Conservation (phyloP, 176 grass and related monocot genomes). For the Eleusine indica region DNA sequence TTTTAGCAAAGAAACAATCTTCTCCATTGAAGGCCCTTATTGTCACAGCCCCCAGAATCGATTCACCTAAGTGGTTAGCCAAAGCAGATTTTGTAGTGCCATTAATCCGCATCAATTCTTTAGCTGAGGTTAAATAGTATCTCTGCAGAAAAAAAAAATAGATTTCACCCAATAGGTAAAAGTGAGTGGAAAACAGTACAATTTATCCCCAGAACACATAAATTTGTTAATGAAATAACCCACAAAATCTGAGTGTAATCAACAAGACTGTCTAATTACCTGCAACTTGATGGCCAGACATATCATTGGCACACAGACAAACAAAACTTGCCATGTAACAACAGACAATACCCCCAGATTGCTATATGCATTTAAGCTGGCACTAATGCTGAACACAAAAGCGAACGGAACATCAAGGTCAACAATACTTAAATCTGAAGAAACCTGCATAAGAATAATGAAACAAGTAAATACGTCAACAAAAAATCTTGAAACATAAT, state of each 20-base stretch:
- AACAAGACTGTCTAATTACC: slow-evolving; percentile 38
- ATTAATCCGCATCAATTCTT: slow-evolving; percentile 96
- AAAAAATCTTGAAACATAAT: background rate
- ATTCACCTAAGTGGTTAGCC: slow-evolving; percentile 88
- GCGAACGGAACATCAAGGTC: slow-evolving; percentile 89
- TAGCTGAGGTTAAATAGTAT: slow-evolving; percentile 85
- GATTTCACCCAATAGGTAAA: slow-evolving; percentile 12
- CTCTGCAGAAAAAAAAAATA: slow-evolving; percentile 58
- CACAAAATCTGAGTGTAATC: background rate
- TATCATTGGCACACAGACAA: slow-evolving; percentile 68
- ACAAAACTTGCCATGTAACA: slow-evolving; percentile 94
- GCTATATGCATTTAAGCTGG: slow-evolving; percentile 71
- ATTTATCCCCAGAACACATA: background rate
- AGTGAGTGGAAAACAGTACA: slow-evolving; percentile 13
- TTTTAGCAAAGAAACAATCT: slow-evolving; percentile 81
- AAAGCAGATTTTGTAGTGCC: slow-evolving; percentile 91
- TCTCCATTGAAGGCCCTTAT: slow-evolving; percentile 87
- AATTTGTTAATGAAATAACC: slow-evolving; percentile 21
- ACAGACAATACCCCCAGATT: slow-evolving; percentile 84
- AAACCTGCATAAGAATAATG: slow-evolving; percentile 60
- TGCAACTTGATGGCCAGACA: slow-evolving; percentile 72
- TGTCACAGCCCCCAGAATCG: slow-evolving; percentile 75
- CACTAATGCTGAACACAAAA: slow-evolving; percentile 52
- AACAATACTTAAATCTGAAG: slow-evolving; percentile 80
- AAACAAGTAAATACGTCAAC: slow-evolving; percentile 10